These are phyloP conservation scores for Fraxinus paxiana DNA, from an alignment of 305 asterid genomes.

Conservation along the genomic window DNA sequence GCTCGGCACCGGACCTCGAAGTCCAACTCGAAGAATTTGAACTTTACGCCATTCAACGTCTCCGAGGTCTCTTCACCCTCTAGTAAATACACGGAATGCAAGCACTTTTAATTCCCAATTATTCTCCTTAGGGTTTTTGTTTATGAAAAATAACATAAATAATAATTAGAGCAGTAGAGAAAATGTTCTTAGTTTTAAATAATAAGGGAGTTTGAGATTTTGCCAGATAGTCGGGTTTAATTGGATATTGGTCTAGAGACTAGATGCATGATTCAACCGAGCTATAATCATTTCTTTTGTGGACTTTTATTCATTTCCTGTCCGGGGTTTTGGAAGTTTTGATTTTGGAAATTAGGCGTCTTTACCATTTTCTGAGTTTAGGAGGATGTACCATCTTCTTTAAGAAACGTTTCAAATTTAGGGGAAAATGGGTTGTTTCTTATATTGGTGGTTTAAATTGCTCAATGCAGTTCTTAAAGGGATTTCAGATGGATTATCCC, in stretches of 20 bases:
- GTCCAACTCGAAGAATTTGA: slow-evolving; percentile 92
- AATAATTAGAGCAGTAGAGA: neutral
- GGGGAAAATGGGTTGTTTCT: neutral
- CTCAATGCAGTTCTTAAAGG: slow-evolving; percentile 73
- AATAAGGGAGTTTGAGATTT: neutral
- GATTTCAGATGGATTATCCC: slow-evolving; percentile 77
- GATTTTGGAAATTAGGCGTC: neutral
- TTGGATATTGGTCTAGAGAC: neutral
- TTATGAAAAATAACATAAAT: neutral
- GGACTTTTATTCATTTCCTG: neutral
- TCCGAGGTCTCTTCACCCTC: slow-evolving; percentile 52
- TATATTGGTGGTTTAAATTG: slow-evolving; percentile 13
- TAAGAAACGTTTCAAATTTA: slow-evolving; percentile 3
- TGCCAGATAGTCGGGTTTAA: neutral
- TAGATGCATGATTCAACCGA: neutral
- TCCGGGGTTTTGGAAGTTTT: neutral
- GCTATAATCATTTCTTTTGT: neutral
- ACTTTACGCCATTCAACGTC: slow-evolving; percentile 77
- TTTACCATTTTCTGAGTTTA: neutral
- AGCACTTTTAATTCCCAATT: neutral
- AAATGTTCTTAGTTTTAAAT: neutral
- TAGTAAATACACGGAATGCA: neutral
- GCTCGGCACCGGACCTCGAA: slow-evolving; percentile 82
- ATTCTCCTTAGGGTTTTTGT: neutral
- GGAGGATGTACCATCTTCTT: neutral